A percentile compares a stretch with the other conserved stretches of the same genome.
Conservation (phyloP, 768 basidiomycete genomes). For the Megacollybia marginata region DNA sequence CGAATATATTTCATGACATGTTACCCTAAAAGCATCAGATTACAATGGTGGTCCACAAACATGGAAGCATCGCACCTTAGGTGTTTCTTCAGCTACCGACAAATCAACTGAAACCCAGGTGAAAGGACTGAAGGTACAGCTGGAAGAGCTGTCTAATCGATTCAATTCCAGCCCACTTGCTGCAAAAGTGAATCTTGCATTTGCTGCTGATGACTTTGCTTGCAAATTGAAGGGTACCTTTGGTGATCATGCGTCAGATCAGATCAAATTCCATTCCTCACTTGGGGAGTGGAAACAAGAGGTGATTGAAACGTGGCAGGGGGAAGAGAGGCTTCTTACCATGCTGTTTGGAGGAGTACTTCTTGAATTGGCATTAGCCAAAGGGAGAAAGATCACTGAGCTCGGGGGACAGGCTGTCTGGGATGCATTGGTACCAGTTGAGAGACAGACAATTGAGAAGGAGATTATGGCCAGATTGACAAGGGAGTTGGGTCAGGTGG, state of each 20-base stretch:
- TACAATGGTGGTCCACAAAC: neutral
- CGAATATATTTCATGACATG: neutral
- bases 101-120: neutral
- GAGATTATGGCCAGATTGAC: conserved; percentile 1
- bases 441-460: conserved; percentile 1
- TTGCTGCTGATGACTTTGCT: neutral
- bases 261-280: conserved; percentile 12
- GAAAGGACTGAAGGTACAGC: neutral
- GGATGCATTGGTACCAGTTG: conserved; percentile 6
- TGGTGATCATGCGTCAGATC: conserved; percentile 18
- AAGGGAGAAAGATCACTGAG: conserved; percentile 1
- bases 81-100: neutral
- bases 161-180: neutral
- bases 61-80: neutral
- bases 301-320: neutral
- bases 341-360: conserved; percentile 1
- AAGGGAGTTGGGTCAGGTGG: conserved; percentile 8
- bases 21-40: neutral
- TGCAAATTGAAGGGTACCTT: neutral
- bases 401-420: conserved; percentile 11
- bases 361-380: neutral
- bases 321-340: conserved; percentile 7
- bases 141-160: neutral
- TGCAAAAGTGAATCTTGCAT: neutral
- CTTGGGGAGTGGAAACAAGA: conserved; percentile 1